Evolutionary conservation across 1,139 yeast genomes (phyloP), one percentile per base, ranked within the genome.

Genomic region (Nakaseomyces kungkrabaensis): DNA sequence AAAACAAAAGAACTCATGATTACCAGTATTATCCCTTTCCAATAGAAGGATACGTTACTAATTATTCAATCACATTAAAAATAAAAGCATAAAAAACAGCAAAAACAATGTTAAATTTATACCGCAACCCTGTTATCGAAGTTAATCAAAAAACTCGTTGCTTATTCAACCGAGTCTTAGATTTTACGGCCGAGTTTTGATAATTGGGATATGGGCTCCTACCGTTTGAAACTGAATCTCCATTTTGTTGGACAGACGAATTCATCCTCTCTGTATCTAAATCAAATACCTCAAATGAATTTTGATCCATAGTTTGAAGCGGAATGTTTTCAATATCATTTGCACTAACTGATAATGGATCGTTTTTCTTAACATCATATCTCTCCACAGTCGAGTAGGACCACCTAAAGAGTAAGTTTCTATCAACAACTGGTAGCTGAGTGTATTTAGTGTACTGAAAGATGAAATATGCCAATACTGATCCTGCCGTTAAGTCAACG

Each of bases 401-500:
- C 95, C 96, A 90, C 55, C 97, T 81, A 59, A 92, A 83, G 60
- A 83, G 83, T 61, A 80, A 77, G 52, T 70, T 77, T 24, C 70
- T 69, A 55, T 81, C 85, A 43, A 62, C 72, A 36, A 79, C 71
- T n/a, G 97, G 97, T 62, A 90, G 71, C 62, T 79, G 84, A 22
- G 74, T 78, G 63, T 84, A 81, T 65, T 82, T 83, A 49, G 90
- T 85, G 62, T 82, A 77, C 58, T 78, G 76, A 69, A 86, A 90
- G 43, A 86, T 84, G 11, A 78, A 67, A 55, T 82, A 76, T 0
- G 95, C 80, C 57, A 90, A 72, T 34, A 80, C 77, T 1, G 96
- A 92, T 34, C 97, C 97, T 17, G 92, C 95, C 66, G 86, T 86
- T 53, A 90, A 77, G 66, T 90, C 97, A 55, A 89, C 81, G 65